A percentile compares a stretch with the other conserved stretches of the same genome.
Conservation (phyloP, 805 yeast genomes). For the Yarrowia phangngaensis region DNA sequence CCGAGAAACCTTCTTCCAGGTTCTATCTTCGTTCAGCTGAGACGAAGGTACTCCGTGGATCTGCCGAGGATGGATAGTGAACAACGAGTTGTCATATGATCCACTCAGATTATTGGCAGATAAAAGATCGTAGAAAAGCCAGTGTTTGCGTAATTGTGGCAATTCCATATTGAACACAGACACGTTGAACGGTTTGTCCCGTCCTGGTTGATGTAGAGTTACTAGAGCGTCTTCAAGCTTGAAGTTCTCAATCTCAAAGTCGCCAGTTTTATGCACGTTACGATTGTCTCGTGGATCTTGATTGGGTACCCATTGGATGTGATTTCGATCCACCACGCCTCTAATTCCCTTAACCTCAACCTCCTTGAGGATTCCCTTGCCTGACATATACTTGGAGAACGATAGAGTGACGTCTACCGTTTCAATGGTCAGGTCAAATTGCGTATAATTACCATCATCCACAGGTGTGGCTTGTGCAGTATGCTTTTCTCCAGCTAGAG, state of each 20-base stretch:
- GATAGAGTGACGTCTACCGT: constrained; percentile 77
- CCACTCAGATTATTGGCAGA: constrained; percentile 86
- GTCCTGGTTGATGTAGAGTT: constrained; percentile 70
- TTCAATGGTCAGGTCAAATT: constrained; percentile 86
- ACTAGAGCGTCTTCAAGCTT: constrained; percentile 80
- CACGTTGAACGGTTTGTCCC: constrained; percentile 73
- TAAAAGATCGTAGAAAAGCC: constrained; percentile 85
- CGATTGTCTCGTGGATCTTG: constrained; percentile 81
- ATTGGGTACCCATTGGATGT: constrained; percentile 73
- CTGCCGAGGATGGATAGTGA: constrained; percentile 82
- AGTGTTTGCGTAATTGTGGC: constrained; percentile 77
- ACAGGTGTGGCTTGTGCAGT: constrained; percentile 37
- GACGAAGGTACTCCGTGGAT: constrained; percentile 35
- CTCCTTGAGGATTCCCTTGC: constrained; percentile 78
- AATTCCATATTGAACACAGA: constrained; percentile 84
- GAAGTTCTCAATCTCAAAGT: constrained; percentile 83
- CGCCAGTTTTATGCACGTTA: constrained; percentile 75
- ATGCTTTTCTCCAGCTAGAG: constrained; percentile 37
- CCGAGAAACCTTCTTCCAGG: constrained; percentile 65
- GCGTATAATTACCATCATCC: constrained; percentile 93
- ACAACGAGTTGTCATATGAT: constrained; percentile 85
- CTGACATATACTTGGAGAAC: constrained; percentile 82
- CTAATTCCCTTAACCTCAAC: constrained; percentile 79
- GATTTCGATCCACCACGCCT: constrained; percentile 89
- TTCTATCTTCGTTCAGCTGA: constrained; percentile 35